A percentile compares a stretch with the other conserved stretches of the same genome.
Conservation (phyloP, 176 grass and related monocot genomes). For the Stipa capillata region DNA sequence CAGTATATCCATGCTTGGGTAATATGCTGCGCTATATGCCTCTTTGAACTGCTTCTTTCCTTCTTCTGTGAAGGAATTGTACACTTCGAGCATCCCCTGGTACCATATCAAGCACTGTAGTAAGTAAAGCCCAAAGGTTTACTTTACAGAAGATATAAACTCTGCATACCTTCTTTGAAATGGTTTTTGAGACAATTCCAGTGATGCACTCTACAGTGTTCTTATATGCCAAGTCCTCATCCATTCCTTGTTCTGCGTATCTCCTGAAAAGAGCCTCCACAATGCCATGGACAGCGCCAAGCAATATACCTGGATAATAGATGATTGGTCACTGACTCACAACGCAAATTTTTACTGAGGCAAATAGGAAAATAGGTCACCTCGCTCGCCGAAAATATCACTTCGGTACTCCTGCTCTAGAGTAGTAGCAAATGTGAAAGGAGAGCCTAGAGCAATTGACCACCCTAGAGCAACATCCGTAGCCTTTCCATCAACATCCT, state of each 20-base stretch:
- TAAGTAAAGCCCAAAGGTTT: background rate
- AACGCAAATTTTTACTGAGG: background rate
- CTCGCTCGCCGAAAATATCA: constrained; percentile 85
- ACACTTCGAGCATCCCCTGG: constrained; percentile 71
- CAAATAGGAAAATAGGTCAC: constrained; percentile 19
- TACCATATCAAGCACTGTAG: background rate
- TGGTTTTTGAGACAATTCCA: constrained; percentile 67
- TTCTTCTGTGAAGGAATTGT: constrained; percentile 50
- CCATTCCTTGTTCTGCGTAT: constrained; percentile 75
- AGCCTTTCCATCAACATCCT: constrained; percentile 87
- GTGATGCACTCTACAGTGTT: constrained; percentile 78
- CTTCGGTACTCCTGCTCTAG: constrained; percentile 73
- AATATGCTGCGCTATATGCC: constrained; percentile 65
- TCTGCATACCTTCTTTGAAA: constrained; percentile 59
- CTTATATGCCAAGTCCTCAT: constrained; percentile 55
- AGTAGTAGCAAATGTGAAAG: constrained; percentile 69
- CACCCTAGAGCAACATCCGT: constrained; percentile 83
- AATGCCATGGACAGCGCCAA: constrained; percentile 63
- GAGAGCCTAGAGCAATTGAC: constrained; percentile 76
- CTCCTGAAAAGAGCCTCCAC: constrained; percentile 76
- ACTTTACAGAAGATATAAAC: too few relatives aligned
- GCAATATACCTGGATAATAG: constrained; percentile 47
- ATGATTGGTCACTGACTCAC: background rate
- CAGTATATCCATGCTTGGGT: constrained; percentile 73
- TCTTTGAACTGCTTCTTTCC: constrained; percentile 63